Conservation (phyloP, 1,139 yeast species). For the Magnusiomyces suaveolens region DNA sequence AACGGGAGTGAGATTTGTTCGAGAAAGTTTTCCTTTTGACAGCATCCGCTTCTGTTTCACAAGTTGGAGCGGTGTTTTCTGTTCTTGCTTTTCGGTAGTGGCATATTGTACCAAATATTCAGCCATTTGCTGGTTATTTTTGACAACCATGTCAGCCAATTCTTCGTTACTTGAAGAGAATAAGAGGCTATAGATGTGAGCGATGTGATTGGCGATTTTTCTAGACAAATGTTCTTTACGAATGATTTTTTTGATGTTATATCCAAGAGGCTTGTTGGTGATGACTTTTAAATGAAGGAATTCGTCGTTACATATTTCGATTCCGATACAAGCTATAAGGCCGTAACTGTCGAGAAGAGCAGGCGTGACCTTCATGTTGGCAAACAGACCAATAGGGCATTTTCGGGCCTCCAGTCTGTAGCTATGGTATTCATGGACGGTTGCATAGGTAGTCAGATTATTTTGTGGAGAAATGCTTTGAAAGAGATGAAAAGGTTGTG, state of each 20-base stretch:
- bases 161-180: conserved; percentile 27
- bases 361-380: conserved; percentile 42
- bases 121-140: conserved; percentile 22
- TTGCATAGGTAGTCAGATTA: conserved; percentile 50
- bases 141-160: conserved; percentile 22
- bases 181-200: conserved; percentile 28
- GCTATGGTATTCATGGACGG: conserved; percentile 64
- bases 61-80: not conserved
- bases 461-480: conserved; percentile 31
- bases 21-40: not conserved
- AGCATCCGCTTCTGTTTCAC: not conserved
- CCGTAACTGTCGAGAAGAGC: conserved; percentile 32
- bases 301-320: conserved; percentile 16
- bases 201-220: conserved; percentile 26
- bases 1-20: not conserved
- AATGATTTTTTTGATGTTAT: conserved; percentile 24
- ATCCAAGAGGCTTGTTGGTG: conserved; percentile 22
- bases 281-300: conserved; percentile 20
- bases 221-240: conserved; percentile 22
- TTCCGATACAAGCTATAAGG: conserved; percentile 36
- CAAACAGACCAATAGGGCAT: conserved; percentile 52
- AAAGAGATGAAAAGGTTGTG: conserved; percentile 81
- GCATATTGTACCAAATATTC: conserved; percentile 26
- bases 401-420: conserved; percentile 45
- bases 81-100: conserved; percentile 5